phyloP scores from a whole-genome alignment of 2,329 filamentous ascomycete genomes.

The Fusarium chaquense region DNA sequence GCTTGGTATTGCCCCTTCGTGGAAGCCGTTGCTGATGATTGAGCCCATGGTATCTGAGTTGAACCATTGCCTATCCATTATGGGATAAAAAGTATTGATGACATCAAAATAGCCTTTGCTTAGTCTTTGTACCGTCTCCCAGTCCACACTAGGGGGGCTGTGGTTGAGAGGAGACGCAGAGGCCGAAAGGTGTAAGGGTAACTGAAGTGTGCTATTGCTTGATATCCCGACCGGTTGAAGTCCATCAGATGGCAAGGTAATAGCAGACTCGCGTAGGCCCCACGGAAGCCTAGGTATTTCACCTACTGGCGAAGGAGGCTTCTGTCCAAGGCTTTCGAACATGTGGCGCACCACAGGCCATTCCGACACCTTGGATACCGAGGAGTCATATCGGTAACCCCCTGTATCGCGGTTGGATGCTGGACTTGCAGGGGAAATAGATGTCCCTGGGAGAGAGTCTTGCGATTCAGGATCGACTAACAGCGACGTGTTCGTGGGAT shows the following conservation, averaged over 20 bases:
- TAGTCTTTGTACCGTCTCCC: conserved; percentile 63
- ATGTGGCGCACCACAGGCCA: conserved; percentile 47
- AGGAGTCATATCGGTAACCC: conserved; percentile 48
- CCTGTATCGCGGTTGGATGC: conserved; percentile 29
- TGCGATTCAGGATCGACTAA: conserved; percentile 42
- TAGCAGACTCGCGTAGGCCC: conserved; percentile 42
- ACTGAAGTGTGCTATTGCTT: conserved; percentile 34
- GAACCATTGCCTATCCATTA: conserved; percentile 69
- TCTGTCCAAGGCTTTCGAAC: conserved; percentile 45
- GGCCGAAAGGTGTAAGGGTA: conserved; percentile 39
- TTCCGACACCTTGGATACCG: conserved; percentile 43
- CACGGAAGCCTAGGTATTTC: conserved; percentile 37
- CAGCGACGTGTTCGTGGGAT: conserved; percentile 38
- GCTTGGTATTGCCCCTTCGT: conserved; percentile 62
- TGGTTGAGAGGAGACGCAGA: conserved; percentile 29
- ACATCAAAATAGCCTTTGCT: conserved; percentile 69
- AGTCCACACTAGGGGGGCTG: conserved; percentile 52
- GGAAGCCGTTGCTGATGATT: conserved; percentile 59
- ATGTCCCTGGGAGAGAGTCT: conserved; percentile 37
- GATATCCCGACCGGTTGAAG: conserved; percentile 38
- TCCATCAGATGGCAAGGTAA: conserved; percentile 40
- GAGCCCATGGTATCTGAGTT: conserved; percentile 59
- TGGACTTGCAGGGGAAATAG: conserved; percentile 39
- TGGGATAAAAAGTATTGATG: conserved; percentile 69
- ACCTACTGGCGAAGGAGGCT: conserved; percentile 31